Conservation (phyloP, 2,329 filamentous ascomycete genomes). For the Fusarium nurragi region DNA sequence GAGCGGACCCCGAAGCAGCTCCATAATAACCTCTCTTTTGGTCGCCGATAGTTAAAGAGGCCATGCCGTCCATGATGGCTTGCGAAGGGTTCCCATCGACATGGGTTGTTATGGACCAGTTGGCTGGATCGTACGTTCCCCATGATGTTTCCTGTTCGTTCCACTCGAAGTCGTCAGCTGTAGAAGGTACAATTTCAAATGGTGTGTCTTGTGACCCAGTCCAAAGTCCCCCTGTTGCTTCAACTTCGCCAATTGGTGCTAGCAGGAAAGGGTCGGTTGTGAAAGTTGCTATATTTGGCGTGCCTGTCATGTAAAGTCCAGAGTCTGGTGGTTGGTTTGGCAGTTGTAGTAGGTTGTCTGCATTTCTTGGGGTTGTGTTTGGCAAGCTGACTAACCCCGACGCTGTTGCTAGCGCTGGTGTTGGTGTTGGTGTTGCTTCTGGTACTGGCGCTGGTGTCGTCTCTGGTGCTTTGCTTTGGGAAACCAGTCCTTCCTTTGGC, state of each 20-base stretch:
- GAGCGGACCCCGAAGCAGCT: slow-evolving; percentile 24
- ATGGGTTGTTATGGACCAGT: slow-evolving; percentile 16
- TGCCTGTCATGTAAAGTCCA: slow-evolving; percentile 6
- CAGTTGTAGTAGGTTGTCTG: slow-evolving; percentile 15
- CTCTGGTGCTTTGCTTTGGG: background rate
- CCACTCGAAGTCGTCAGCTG: slow-evolving; percentile 30
- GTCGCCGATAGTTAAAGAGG: slow-evolving; percentile 22
- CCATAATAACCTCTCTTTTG: slow-evolving; percentile 31
- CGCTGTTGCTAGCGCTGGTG: background rate
- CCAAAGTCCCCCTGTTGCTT: slow-evolving; percentile 9
- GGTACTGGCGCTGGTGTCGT: background rate
- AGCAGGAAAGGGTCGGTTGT: slow-evolving; percentile 15
- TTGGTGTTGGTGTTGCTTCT: slow-evolving; percentile 5
- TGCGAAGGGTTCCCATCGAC: slow-evolving; percentile 22
- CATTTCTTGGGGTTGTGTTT: background rate
- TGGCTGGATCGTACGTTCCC: slow-evolving; percentile 21
- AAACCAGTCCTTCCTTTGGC: slow-evolving; percentile 10
- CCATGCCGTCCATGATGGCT: slow-evolving; percentile 32
- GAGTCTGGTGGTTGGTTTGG: slow-evolving; percentile 7
- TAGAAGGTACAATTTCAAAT: background rate
- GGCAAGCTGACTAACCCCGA: slow-evolving; percentile 16
- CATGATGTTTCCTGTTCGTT: slow-evolving; percentile 30
- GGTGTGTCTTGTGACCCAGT: slow-evolving; percentile 1
- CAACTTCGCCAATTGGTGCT: slow-evolving; percentile 18
- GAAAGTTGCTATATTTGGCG: slow-evolving; percentile 6